Percentiles rank a stretch among this genome's conserved stretches.
These are phyloP conservation scores for Globisporangium lucens DNA, from an alignment of 352 stramenopile genomes.

Conservation along the genomic window DNA sequence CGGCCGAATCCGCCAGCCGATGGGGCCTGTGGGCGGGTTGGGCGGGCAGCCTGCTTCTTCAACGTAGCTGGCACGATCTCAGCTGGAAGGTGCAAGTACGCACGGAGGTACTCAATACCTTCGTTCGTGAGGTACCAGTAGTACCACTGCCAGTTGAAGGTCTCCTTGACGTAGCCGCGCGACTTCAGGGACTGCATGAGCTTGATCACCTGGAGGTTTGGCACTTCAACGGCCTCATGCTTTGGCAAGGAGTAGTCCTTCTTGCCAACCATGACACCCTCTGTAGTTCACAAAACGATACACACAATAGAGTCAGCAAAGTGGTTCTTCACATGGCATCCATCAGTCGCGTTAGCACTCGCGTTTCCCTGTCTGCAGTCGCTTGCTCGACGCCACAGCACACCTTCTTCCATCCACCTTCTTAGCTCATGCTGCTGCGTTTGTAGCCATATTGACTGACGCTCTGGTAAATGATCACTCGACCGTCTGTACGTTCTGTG, in stretches of 20 bases:
- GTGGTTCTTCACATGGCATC: background rate
- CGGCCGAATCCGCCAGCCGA: constrained; percentile 74
- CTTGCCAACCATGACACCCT: constrained; percentile 90
- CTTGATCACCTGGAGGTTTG: constrained; percentile 98
- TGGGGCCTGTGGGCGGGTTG: constrained; percentile 75
- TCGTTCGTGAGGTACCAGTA: constrained; percentile 99
- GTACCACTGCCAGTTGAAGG: constrained; percentile 99
- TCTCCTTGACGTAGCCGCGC: constrained; percentile 97
- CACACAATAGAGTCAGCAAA: background rate
- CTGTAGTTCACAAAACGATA: constrained; percentile 21
- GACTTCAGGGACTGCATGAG: constrained; percentile 98
- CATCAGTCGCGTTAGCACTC: background rate
- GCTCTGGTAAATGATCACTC: background rate
- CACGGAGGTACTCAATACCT: constrained; percentile 98
- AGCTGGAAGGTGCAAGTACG: constrained; percentile 97
- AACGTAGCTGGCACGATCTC: constrained; percentile 99
- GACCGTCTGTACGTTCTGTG: background rate
- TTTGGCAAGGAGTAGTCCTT: constrained; percentile 87
- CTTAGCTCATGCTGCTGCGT: background rate
- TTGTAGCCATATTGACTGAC: background rate
- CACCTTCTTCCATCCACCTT: background rate
- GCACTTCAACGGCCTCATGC: constrained; percentile 97
- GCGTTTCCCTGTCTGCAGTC: background rate
- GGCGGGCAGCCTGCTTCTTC: constrained; percentile 93
- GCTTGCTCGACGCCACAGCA: background rate